Conservation (phyloP, 441 rosid species). For the Gossypium gossypioides region DNA sequence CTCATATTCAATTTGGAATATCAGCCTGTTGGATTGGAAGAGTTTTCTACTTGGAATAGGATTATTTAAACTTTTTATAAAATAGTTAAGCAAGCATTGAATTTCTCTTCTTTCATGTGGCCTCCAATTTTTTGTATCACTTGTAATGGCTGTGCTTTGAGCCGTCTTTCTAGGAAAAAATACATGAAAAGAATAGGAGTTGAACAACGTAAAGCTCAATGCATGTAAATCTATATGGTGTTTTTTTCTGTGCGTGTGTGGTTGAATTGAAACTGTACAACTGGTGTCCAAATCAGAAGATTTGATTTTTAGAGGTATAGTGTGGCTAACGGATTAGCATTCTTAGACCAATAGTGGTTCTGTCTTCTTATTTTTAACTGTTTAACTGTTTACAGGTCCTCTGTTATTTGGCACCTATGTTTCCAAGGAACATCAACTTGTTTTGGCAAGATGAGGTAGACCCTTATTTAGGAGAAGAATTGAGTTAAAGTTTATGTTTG, state of each 20-base stretch:
- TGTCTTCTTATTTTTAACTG: not conserved
- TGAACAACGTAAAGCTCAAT: not conserved
- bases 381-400: conserved; percentile 55
- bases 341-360: not conserved
- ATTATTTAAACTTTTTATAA: not conserved
- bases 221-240: not conserved
- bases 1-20: not conserved
- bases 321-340: not conserved
- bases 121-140: not conserved
- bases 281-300: not conserved
- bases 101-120: conserved; percentile 6
- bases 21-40: not conserved
- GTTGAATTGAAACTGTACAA: not conserved
- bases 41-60: not conserved
- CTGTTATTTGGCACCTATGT: conserved; percentile 80
- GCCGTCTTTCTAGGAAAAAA: not conserved
- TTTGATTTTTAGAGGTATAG: not conserved
- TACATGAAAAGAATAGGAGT: not conserved
- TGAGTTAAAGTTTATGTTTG: conserved; percentile 13
- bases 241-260: not conserved
- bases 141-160: conserved; percentile 13
- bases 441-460: conserved; percentile 99
- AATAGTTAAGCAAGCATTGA: not conserved
- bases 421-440: conserved; percentile 73
- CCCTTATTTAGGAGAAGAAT: conserved; percentile 14